Evolutionary conservation across 768 basidiomycete species (phyloP).

Genomic region (Tylopilus vinaceipallidus): DNA sequence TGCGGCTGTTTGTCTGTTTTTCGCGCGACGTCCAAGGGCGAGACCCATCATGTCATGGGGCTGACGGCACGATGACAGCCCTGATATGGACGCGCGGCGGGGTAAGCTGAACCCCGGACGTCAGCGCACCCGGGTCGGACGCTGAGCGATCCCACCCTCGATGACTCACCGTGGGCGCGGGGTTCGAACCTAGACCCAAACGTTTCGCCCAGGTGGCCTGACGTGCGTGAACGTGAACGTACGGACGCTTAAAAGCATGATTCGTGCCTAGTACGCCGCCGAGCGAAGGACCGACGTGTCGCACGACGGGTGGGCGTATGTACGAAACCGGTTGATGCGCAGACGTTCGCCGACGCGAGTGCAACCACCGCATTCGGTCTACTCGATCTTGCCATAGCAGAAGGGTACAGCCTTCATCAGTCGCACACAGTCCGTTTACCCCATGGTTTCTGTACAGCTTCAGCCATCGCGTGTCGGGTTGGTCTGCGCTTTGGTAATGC

Average conservation of each 20-base stretch:
- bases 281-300: too few species aligned
- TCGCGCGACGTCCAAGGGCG: too few species aligned
- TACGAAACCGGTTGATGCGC: neutral
- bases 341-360: neutral
- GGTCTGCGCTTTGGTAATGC: neutral
- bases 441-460: neutral
- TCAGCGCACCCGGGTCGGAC: neutral
- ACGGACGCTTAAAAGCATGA: neutral
- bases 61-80: neutral
- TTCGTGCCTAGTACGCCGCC: too few species aligned
- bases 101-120: neutral
- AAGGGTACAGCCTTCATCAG: neutral
- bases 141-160: neutral
- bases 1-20: too few species aligned
- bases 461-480: neutral
- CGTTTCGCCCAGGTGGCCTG: neutral
- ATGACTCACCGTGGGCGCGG: neutral
- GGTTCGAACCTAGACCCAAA: neutral
- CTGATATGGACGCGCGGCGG: constrained; percentile 2
- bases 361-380: neutral
- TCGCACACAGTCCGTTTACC: neutral
- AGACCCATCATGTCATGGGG: neutral
- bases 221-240: neutral
- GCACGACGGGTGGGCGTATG: neutral
- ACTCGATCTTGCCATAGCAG: neutral